Base-by-base conservation (phyloP, 768 basidiomycete genomes). In the Tricholoma hemisulphureum region DNA sequence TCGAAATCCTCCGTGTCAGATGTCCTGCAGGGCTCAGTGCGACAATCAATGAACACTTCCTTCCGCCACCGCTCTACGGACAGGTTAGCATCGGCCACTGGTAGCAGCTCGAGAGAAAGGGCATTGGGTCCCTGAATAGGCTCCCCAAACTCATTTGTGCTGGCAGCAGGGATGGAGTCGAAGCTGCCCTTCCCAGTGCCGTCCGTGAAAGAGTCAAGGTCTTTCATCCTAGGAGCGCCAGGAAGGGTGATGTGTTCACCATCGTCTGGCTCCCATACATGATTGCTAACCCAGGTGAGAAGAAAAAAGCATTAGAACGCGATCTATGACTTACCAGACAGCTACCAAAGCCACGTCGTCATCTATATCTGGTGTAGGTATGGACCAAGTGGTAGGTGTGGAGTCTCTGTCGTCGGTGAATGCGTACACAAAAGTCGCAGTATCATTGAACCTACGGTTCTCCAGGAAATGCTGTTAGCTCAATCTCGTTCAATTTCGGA, bases 161-260 rank as follows among this genome's bases (percentile, higher is more conserved):
- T 69, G 39, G 72, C 71, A 32, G 69, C 67, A 55, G 77, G 68
- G 37, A 76, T 65, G 52, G 75, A 80, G 60, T 81, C 80, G 68
- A 83, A 83, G 59, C 80, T 81, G 45, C 83, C 83, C 56, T 71
- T 68, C 14, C 75, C 77, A 8, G 80, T 82, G 29, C 83, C 83
- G 48, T 84, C 83, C n/a, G 82, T 83, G 72, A 85, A 85, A 54
- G 81, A 79, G 59, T 84, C 83, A 29, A 78, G 66, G 64, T 85
- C 84, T 68, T 80, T 83, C 64, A 85, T 63, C 57, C 75, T 65
- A 9, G 83, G 84, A 26, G 84, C 80, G 3, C 68, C 73, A 16
- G 80, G 77, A 32, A 71, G 63, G 55, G 67, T 61, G 53, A 75
- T 64, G 41, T 10, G 24, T 20, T 45, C 32, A 28, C 52, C 56